Conservation (phyloP, 768 basidiomycete species). For the Daedaleopsis nitida region DNA sequence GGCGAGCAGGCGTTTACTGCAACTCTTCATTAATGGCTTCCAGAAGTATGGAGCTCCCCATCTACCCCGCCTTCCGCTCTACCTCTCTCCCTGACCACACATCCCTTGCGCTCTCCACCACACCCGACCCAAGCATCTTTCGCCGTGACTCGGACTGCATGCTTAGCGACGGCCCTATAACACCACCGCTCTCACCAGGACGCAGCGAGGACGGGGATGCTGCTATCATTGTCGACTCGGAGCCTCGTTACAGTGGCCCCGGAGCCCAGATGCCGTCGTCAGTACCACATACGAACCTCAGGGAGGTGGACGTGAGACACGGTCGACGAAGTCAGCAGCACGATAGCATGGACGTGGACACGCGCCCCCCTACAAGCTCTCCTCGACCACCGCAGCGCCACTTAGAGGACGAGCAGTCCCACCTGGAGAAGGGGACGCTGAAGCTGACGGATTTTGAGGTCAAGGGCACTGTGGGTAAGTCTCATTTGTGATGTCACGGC, state of each 20-base stretch:
- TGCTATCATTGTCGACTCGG: conserved; percentile 41
- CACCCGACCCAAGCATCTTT: conserved; percentile 22
- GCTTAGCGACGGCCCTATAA: conserved; percentile 62
- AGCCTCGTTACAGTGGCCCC: conserved; percentile 39
- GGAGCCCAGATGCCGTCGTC: conserved; percentile 18
- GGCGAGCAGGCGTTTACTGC: conserved; percentile 26
- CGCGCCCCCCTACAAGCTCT: conserved; percentile 12
- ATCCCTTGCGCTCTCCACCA: conserved; percentile 15
- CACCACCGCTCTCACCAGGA: conserved; percentile 67
- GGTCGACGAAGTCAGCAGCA: conserved; percentile 18
- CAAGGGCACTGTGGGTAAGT: conserved; percentile 71
- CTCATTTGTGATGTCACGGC: conserved; percentile 2
- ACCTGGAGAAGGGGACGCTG: conserved; percentile 56
- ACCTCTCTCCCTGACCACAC: conserved; percentile 28
- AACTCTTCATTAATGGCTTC: conserved; percentile 21
- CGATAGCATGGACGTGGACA: conserved; percentile 30
- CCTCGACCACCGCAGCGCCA: conserved; percentile 51
- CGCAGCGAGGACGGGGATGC: conserved; percentile 44
- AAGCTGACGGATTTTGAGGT: conserved; percentile 81
- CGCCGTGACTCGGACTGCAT: conserved; percentile 45
- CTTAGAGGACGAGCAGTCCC: conserved; percentile 72
- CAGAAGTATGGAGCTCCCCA: conserved; percentile 24
- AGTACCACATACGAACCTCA: conserved; percentile 3
- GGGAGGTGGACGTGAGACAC: conserved; percentile 4
- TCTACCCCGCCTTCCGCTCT: conserved; percentile 29